These are phyloP conservation scores for Nemania abortiva DNA, from an alignment of 2,329 filamentous ascomycete genomes.

Conservation along the genomic window DNA sequence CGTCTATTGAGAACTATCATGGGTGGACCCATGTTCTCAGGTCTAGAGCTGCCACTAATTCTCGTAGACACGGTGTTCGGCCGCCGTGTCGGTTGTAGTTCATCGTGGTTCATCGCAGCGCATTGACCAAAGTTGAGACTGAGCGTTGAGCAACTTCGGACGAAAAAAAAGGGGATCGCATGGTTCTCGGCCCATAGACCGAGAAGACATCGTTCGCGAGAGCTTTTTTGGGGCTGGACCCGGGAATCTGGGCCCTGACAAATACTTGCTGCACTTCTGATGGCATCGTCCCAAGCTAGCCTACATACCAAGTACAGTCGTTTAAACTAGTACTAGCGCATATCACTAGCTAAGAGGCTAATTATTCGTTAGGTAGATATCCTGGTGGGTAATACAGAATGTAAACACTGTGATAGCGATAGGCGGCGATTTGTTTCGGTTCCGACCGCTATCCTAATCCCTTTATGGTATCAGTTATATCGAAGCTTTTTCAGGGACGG, in stretches of 20 bases:
- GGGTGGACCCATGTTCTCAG: neutral
- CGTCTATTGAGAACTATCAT: conserved; percentile 1
- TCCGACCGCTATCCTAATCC: conserved; percentile 2
- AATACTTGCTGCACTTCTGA: conserved; percentile 27
- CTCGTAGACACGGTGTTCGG: neutral
- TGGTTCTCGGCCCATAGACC: conserved; percentile 24
- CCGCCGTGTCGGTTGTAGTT: conserved; percentile 1
- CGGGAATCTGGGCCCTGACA: conserved; percentile 38
- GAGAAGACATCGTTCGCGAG: conserved; percentile 14
- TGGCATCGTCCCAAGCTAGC: conserved; percentile 1
- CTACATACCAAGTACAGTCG: too few relatives aligned
- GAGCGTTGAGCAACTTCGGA: conserved; percentile 13
- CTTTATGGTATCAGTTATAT: neutral
- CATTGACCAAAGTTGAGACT: conserved; percentile 19
- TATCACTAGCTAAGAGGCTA: neutral
- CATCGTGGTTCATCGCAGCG: neutral
- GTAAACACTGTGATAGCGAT: neutral
- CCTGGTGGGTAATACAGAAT: neutral
- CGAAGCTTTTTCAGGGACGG: neutral
- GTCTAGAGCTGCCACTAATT: neutral
- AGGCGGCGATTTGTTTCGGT: conserved; percentile 8
- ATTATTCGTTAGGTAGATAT: neutral
- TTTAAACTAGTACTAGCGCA: conserved; percentile 2
- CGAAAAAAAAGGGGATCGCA: conserved; percentile 21
- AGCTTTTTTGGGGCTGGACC: conserved; percentile 25